Percentiles rank a stretch among this genome's conserved stretches.
These are phyloP conservation scores for Chalaropsis ovoidea DNA, from an alignment of 2,329 filamentous ascomycete genomes.

Conservation along the genomic window DNA sequence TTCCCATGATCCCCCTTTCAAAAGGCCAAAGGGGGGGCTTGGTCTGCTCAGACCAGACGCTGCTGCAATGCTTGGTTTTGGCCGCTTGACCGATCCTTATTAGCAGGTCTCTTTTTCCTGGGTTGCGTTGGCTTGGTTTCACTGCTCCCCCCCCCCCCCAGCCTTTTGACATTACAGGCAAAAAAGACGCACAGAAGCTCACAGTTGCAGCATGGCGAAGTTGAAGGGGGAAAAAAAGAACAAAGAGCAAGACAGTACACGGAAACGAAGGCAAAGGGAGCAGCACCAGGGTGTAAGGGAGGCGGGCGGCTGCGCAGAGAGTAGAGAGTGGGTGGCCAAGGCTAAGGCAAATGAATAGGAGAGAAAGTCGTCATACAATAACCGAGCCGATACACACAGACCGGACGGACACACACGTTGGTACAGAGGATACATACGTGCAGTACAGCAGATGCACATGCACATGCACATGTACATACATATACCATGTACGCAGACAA, in stretches of 20 bases:
- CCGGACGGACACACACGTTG: background rate
- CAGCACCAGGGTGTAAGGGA: too few relatives aligned
- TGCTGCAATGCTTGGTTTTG: background rate
- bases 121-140: too few relatives aligned
- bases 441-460: too few relatives aligned
- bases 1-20: background rate
- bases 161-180: background rate
- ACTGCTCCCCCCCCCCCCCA: background rate
- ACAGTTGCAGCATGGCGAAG: background rate
- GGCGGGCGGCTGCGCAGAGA: too few relatives aligned
- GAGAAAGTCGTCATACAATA: background rate
- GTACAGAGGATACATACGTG: background rate
- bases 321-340: too few relatives aligned
- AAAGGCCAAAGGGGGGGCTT: background rate
- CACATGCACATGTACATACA: background rate
- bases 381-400: too few relatives aligned
- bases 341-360: background rate
- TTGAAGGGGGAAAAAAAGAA: background rate
- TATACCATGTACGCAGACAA: background rate
- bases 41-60: background rate
- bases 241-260: too few relatives aligned
- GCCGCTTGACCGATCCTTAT: background rate
- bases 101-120: background rate
- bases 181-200: background rate
- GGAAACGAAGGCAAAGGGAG: too few relatives aligned